Percentiles rank a stretch among this genome's conserved stretches.
phyloP scores from a whole-genome alignment of 305 asterid species.

The Stenogyne calaminthoides region DNA sequence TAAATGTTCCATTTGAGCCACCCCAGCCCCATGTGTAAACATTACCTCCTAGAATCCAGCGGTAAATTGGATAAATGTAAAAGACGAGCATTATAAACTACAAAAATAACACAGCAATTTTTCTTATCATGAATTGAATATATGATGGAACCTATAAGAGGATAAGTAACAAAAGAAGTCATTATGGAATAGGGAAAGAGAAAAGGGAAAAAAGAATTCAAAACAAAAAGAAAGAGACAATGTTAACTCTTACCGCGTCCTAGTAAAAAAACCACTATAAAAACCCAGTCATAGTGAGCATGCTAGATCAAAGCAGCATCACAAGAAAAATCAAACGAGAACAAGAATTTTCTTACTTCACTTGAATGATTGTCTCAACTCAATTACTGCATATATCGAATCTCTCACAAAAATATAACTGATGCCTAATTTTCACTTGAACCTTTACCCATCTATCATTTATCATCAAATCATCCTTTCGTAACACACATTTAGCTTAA shows the following conservation, averaged over 20 bases:
- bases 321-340: no score
- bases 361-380: background rate
- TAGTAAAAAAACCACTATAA: no score
- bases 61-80: constrained; percentile 24
- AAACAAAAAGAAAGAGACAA: background rate
- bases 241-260: background rate
- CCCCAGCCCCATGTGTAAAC: constrained; percentile 99
- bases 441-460: background rate
- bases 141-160: background rate
- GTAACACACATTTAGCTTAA: background rate
- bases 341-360: background rate
- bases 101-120: background rate
- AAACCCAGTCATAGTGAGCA: background rate
- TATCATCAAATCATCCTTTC: background rate
- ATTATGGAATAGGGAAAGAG: background rate
- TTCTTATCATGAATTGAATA: background rate
- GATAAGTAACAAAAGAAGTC: background rate
- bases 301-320: background rate
- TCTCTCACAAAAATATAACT: no score
- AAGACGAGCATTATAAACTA: constrained; percentile 1
- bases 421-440: no score
- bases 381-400: no score
- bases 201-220: background rate
- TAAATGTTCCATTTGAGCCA: constrained; percentile 92
- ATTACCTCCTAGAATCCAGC: constrained; percentile 54